Base-by-base conservation (phyloP, 805 yeast genomes). In the Kluyveromyces aestuarii region DNA sequence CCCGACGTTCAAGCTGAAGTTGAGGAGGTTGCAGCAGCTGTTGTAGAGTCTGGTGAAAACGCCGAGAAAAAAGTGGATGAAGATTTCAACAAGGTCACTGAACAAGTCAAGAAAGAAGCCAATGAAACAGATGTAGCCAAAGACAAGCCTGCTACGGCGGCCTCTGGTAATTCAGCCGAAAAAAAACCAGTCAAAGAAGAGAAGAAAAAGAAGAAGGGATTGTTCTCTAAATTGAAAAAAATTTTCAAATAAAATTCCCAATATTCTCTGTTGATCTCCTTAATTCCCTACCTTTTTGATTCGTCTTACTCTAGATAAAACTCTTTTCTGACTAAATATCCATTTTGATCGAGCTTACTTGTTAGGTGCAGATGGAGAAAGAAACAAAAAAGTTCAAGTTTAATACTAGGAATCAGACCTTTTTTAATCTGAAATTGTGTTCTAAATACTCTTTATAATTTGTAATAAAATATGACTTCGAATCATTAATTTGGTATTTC, bases 31-130 rank as follows among this genome's bases (percentile, higher is more conserved):
- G 72, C 74, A n/a, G 64, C 60, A 40, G 58, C 66, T 41, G 61
- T 66, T 27, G 68, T 68, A 46, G 71, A 63, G 18, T 71, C 68
- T 47, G 69, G 60, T 52, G 64, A 63, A 51, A 62, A 73, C 69
- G 45, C 57, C 53, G 54, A 71, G 14, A 41, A 36, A 27, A 57
- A 48, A 25, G 37, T 44, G 16, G 47, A 35, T 5, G 61, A 58
- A 46, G 71, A 63, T 19, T 70, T 68, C 48, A 69, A 61, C 52
- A 64, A 63, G 52, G 62, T 73, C 69, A 45, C 58, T 52, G 54
- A 71, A 14, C 40, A 37, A 27, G 58, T 48, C 27, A 41, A 44
- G 14, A 46, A 36, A 6, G 48, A 25, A 11, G 37, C 17, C 38
- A 47, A 41, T 9, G 17, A 17, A 37, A 27, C 18, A 13, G 17